These are phyloP conservation scores for Alternaria angustiovoidea DNA, from an alignment of 2,329 filamentous ascomycete genomes.

Conservation along the genomic window DNA sequence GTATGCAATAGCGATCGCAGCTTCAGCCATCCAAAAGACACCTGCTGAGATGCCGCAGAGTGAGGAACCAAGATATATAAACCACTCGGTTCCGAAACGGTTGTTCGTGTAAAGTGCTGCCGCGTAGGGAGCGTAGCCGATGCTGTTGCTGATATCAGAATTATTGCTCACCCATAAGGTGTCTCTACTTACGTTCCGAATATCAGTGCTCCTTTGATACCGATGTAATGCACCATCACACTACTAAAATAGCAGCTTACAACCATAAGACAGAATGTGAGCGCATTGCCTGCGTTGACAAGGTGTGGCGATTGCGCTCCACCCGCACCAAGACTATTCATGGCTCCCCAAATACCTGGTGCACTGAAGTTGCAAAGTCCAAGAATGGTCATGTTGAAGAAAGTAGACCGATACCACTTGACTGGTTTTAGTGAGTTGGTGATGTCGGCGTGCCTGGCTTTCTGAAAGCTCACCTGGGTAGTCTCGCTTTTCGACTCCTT, in stretches of 20 bases:
- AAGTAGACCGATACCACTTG: constrained; percentile 75
- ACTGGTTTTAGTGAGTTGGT: constrained; percentile 48
- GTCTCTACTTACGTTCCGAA: constrained; percentile 65
- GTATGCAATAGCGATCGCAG: constrained; percentile 75
- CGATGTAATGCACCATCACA: constrained; percentile 70
- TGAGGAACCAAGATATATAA: constrained; percentile 72
- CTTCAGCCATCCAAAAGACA: constrained; percentile 79
- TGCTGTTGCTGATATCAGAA: constrained; percentile 36
- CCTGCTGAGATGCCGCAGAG: constrained; percentile 75
- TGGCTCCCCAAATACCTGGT: constrained; percentile 74
- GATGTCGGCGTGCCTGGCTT: background rate
- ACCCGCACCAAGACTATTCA: constrained; percentile 77
- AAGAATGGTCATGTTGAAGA: constrained; percentile 76
- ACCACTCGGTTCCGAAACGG: constrained; percentile 72
- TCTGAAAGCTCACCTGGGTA: constrained; percentile 30
- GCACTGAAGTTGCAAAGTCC: constrained; percentile 75
- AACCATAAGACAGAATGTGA: constrained; percentile 78
- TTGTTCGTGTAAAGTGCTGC: constrained; percentile 76
- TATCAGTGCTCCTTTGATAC: constrained; percentile 75
- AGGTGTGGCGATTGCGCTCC: constrained; percentile 70
- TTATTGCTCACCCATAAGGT: background rate
- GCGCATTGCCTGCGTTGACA: constrained; percentile 74
- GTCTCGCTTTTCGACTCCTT: constrained; percentile 29
- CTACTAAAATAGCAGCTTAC: constrained; percentile 73
- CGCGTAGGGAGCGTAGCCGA: constrained; percentile 75